Base-by-base conservation (phyloP, 2,329 filamentous ascomycete species). In the Hypomyces perniciosus region DNA sequence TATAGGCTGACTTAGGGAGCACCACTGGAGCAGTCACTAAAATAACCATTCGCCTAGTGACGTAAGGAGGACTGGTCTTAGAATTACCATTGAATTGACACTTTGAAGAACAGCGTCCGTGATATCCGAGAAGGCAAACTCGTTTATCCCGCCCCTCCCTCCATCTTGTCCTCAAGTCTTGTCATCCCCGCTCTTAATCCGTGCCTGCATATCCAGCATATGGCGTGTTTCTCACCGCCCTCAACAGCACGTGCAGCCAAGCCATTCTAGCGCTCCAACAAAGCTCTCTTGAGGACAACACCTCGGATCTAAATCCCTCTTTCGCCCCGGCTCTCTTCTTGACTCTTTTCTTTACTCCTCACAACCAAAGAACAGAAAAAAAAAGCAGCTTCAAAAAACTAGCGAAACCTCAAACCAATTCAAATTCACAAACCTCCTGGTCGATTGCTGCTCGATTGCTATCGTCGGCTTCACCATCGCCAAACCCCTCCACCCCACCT, bases 211-310 rank as follows among this genome's bases (percentile, higher is more conserved):
- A 26, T 28, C 42, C 35, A 29, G 33, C 30, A 20, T 10, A 13
- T 34, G 48, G 31, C 35, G 9, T 31, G 31, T 51, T 51, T 50
- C 46, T 46, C 48, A 51, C 48, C 44, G 48, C 48, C 38, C 45
- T 40, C 43, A 43, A 35, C 35, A 28, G 9, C 10, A 37, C 31
- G 37, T n/a, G 39, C 33, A 44, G 27, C 44, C 44, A 44, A 35
- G 33, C 8, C 12, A 4, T 35, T 8, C 12, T 8, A 8, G 12
- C 20, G 20, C 20, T 20, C 20, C 20, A 20, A 20, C 20, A 20
- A 20, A 20, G 20, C 20, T 20, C 20, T 20, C 20, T 20, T 20
- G 20, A 20, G 20, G 20, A 20, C 20, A 20, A 20, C 20, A 20
- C 20, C 20, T 20, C 20, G 20, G 20, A 20, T 20, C 20, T 20